Evolutionary conservation across 23 red algal genomes (phyloP), one percentile per base, ranked within the genome.

Genomic region (Chondrus crispus): DNA sequence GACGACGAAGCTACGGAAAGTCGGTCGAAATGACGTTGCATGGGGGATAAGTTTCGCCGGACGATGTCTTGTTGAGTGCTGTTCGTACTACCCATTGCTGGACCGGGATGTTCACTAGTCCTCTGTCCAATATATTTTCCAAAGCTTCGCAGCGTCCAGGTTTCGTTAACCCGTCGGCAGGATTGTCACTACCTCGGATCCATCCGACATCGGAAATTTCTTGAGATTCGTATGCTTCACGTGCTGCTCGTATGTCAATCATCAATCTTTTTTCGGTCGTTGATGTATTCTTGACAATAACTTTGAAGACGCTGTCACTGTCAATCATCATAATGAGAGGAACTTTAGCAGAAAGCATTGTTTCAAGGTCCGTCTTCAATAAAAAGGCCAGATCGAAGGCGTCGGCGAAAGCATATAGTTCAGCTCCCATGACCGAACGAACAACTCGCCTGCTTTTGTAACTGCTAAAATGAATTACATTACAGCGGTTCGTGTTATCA

Each of bases 391-490:
- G 44, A 46, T 91, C 75, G 32, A 81, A 82, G 1, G 26, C 88
- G 36, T 91, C 62, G 9, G 43, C 52, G 24, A 91, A 81, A 16
- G 73, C 51, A 45, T 81, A 81, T 14, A 91, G 33, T 36, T 91
- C 75, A 13, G 54, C 74, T 16, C 40, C 74, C 7, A 82, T 26
- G 8, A 91, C 60, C 2, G 1, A 54, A 24, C 74, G 88, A 22
- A 82, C 75, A 38, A 79, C 45, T 13, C 52, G 88, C 29, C 37
- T 40, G 30, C 11, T 70, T 20, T 81, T 91, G 22, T 64, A 71
- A 0, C 19, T 26, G 5, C 43, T 42, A 48, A 75, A 74, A 3
- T 44, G 0, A 0, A 88, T 32, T 8, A 76, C 68, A 46, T 76
- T 88, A 0, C 42, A 51, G 7, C 39, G 11, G 16, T 72, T 72